Conservation (phyloP, 345 rosid genomes). For the Gossypium ekmanianum region DNA sequence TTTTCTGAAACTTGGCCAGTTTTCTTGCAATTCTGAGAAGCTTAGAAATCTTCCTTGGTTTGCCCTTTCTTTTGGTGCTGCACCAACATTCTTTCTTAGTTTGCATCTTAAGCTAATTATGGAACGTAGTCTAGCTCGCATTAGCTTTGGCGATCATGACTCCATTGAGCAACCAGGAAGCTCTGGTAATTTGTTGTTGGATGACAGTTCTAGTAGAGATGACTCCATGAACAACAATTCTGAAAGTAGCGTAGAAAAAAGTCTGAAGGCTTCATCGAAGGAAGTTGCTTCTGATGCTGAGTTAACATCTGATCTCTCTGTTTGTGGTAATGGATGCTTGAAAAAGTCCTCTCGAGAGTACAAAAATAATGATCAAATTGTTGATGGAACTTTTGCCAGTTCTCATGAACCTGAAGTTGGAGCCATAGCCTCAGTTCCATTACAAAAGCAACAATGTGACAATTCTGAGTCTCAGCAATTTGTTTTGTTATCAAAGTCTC, state of each 20-base stretch:
- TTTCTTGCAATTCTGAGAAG: conserved; percentile 31
- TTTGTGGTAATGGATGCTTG: background rate
- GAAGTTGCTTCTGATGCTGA: conserved; percentile 9
- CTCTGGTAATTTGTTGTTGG: conserved; percentile 29
- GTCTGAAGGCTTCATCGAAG: conserved; percentile 16
- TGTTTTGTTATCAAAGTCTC: conserved; percentile 19
- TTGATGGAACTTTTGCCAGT: conserved; percentile 22
- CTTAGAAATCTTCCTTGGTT: conserved; percentile 35
- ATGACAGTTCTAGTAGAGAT: conserved; percentile 29
- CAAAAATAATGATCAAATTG: background rate
- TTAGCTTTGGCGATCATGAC: conserved; percentile 35
- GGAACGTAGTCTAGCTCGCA: conserved; percentile 33
- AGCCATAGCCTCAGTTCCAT: conserved; percentile 18
- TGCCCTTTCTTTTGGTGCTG: conserved; percentile 50
- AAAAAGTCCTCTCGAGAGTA: background rate
- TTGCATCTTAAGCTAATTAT: conserved; percentile 67
- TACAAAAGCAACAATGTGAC: conserved; percentile 28
- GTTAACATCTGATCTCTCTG: conserved; percentile 1
- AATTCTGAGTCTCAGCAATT: conserved; percentile 32
- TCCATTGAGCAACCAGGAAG: conserved; percentile 33
- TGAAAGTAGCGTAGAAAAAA: conserved; percentile 26
- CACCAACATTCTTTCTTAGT: conserved; percentile 53
- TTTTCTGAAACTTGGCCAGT: conserved; percentile 22
- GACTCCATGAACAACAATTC: conserved; percentile 26
- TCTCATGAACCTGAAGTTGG: conserved; percentile 30